phyloP scores from a whole-genome alignment of 2,329 filamentous ascomycete genomes.

The Calonectria honghensis region DNA sequence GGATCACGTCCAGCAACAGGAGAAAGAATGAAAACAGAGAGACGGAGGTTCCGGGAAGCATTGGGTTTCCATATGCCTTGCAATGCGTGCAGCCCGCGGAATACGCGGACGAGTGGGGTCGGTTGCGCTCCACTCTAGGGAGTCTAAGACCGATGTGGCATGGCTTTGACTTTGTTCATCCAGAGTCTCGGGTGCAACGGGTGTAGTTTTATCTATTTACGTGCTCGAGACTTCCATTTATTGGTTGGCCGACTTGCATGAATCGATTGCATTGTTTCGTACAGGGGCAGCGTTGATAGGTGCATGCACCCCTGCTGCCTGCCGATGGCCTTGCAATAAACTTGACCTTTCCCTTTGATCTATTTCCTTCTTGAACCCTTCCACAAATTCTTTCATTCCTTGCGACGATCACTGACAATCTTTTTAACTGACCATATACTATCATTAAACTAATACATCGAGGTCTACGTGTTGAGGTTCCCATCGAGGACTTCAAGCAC shows the following conservation, averaged over 20 bases:
- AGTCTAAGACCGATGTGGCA: slow-evolving; percentile 1
- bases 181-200: neutral
- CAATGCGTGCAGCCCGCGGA: neutral
- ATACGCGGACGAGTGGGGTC: neutral
- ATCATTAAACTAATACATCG: neutral
- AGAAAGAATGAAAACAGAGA: no score
- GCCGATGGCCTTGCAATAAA: neutral
- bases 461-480: neutral
- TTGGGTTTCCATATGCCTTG: neutral
- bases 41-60: neutral
- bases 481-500: no score
- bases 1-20: no score
- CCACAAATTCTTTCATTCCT: neutral
- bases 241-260: neutral
- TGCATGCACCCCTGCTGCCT: neutral
- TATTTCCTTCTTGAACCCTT: neutral
- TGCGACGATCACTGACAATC: no score
- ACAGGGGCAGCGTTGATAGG: neutral
- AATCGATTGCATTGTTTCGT: neutral
- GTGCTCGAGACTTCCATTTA: neutral
- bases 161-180: neutral
- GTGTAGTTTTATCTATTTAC: neutral
- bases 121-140: neutral
- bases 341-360: no score
- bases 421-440: neutral